phyloP scores from a whole-genome alignment of 768 basidiomycete genomes.

The Amanita rubescens region DNA sequence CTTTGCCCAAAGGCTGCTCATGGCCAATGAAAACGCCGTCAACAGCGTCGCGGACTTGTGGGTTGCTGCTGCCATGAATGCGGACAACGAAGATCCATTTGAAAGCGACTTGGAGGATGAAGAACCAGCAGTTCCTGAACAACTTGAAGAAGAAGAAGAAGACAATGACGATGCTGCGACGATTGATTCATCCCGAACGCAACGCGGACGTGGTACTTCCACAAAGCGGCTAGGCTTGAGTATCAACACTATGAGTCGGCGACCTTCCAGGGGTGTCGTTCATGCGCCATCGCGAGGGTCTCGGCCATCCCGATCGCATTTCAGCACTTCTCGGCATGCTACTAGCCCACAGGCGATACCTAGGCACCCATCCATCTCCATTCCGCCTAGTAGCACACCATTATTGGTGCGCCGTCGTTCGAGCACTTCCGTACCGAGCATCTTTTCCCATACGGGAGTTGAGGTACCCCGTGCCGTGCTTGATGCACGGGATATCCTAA shows the following conservation, averaged over 20 bases:
- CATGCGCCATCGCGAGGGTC: neutral
- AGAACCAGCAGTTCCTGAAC: conserved; percentile 1
- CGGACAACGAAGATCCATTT: conserved; percentile 82
- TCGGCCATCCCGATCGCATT: conserved; percentile 1
- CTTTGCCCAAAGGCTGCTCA: conserved; percentile 80
- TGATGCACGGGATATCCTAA: conserved; percentile 60
- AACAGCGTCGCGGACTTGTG: conserved; percentile 95
- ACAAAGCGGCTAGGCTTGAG: neutral
- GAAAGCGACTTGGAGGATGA: conserved; percentile 42
- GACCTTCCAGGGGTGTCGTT: conserved; percentile 10
- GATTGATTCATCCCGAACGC: neutral
- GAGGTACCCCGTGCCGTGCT: conserved; percentile 68
- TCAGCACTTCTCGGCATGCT: conserved; percentile 3
- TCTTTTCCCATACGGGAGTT: conserved; percentile 81
- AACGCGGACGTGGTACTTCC: conserved; percentile 12
- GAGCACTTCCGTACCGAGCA: conserved; percentile 57
- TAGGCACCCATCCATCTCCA: conserved; percentile 18
- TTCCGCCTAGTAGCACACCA: conserved; percentile 26
- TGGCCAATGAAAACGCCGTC: conserved; percentile 93
- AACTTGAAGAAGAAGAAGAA: conserved; percentile 22
- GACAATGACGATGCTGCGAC: conserved; percentile 18
- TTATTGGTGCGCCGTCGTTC: conserved; percentile 50
- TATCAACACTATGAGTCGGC: conserved; percentile 18
- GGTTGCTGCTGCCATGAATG: conserved; percentile 96
- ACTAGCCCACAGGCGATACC: conserved; percentile 18